Conservation (phyloP, 1,284 basidiomycete genomes). For the Flammula alnicola region DNA sequence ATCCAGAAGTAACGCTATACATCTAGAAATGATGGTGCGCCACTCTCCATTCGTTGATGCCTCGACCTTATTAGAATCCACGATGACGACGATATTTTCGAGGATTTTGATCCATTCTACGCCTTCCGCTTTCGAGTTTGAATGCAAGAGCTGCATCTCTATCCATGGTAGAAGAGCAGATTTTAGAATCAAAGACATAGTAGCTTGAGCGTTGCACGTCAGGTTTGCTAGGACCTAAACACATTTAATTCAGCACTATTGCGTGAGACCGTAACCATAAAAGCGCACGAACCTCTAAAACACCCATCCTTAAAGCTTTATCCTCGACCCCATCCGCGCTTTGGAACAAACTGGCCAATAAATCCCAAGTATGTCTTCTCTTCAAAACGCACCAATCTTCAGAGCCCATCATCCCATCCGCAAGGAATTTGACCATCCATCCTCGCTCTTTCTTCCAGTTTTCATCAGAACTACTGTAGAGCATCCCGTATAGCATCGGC, state of each 20-base stretch:
- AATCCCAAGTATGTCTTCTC: conserved; percentile 85
- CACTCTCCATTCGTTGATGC: conserved; percentile 58
- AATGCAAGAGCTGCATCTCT: conserved; percentile 63
- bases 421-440: conserved; percentile 88
- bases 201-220: conserved; percentile 68
- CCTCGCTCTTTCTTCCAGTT: conserved; percentile 84
- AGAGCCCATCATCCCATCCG: conserved; percentile 75
- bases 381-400: conserved; percentile 85
- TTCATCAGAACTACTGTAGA: conserved; percentile 80
- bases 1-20: conserved; percentile 48
- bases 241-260: conserved; percentile 16
- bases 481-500: conserved; percentile 84
- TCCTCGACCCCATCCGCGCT: conserved; percentile 55
- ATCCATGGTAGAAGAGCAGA: conserved; percentile 80
- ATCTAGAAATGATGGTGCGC: conserved; percentile 56
- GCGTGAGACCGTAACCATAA: conserved; percentile 19
- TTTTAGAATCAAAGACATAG: conserved; percentile 69
- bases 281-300: conserved; percentile 63
- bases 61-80: conserved; percentile 53
- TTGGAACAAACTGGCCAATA: conserved; percentile 83
- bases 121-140: conserved; percentile 45
- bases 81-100: conserved; percentile 66
- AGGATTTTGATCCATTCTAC: conserved; percentile 71
- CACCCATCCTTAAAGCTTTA: conserved; percentile 52
- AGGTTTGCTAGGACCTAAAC: conserved; percentile 71